These are phyloP conservation scores for Candida succiphila DNA, from an alignment of 805 yeast genomes.

Conservation along the genomic window DNA sequence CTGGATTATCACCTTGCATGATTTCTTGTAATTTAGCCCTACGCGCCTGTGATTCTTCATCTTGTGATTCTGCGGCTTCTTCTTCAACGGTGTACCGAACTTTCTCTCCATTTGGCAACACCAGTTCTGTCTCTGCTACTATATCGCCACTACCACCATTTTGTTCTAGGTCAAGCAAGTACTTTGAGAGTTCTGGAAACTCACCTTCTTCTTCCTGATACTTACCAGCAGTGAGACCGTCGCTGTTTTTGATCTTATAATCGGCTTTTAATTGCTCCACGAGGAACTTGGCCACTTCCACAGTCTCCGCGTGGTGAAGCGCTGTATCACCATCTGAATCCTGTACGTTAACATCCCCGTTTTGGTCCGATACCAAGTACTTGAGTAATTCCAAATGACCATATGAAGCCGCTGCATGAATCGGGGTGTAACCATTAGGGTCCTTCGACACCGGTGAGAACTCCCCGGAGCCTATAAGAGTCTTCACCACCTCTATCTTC, in stretches of 20 bases:
- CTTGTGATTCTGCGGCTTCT: constrained; percentile 29
- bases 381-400: constrained; percentile 64
- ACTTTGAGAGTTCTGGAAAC: constrained; percentile 65
- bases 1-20: constrained; percentile 58
- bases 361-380: constrained; percentile 37
- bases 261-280: constrained; percentile 66
- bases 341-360: constrained; percentile 74
- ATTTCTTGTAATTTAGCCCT: constrained; percentile 60
- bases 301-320: constrained; percentile 78
- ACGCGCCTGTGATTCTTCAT: constrained; percentile 42
- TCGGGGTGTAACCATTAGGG: constrained; percentile 91
- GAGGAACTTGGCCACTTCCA: constrained; percentile 51
- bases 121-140: constrained; percentile 7
- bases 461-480: constrained; percentile 38
- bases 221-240: constrained; percentile 65
- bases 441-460: constrained; percentile 68
- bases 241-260: constrained; percentile 50
- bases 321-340: constrained; percentile 96
- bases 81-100: constrained; percentile 49
- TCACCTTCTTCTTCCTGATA: constrained; percentile 81
- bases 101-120: constrained; percentile 29
- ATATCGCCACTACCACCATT: constrained; percentile 16
- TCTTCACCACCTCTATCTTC: constrained; percentile 46
- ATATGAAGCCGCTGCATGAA: constrained; percentile 96
- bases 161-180: constrained; percentile 35